Conservation (phyloP, 345 rosid genomes). For the Odontarrhena argentea region DNA sequence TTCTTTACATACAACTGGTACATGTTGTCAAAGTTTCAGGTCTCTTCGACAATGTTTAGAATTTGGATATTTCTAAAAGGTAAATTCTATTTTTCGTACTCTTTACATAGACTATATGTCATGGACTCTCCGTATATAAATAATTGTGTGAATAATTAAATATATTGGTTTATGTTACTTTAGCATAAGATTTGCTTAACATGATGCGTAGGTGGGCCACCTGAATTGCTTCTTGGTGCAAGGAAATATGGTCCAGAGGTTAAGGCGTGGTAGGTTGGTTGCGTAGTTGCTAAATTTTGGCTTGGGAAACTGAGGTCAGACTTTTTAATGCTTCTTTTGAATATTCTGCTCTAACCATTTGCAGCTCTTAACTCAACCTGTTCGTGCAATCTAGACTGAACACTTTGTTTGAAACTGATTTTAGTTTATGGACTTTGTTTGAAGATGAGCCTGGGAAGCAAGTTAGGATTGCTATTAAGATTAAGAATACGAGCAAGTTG, state of each 20-base stretch:
- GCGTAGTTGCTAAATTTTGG: conserved; percentile 82
- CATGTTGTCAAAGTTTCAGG: too few relatives aligned
- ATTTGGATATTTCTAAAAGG: too few relatives aligned
- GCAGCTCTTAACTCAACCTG: not conserved
- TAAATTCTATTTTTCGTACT: too few relatives aligned
- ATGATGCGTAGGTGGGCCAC: conserved; percentile 52
- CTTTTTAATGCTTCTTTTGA: not conserved
- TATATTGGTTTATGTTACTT: not conserved
- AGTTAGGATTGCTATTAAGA: conserved; percentile 88
- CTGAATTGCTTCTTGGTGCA: conserved; percentile 84
- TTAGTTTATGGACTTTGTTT: conserved; percentile 26
- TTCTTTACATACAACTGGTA: too few relatives aligned
- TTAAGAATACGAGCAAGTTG: conserved; percentile 92
- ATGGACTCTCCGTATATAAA: too few relatives aligned
- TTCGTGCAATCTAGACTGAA: conserved; percentile 43
- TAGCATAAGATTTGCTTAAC: too few relatives aligned
- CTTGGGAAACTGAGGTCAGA: conserved; percentile 74
- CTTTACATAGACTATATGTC: too few relatives aligned
- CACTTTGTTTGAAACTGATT: conserved; percentile 14
- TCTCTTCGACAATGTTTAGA: too few relatives aligned
- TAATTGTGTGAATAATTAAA: too few relatives aligned
- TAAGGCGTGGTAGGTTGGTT: conserved; percentile 96
- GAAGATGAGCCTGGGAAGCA: conserved; percentile 99
- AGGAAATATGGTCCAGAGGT: conserved; percentile 87
- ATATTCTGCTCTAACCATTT: not conserved